Conservation (phyloP, 2,329 filamentous ascomycete species). For the Fusarium humuli region DNA sequence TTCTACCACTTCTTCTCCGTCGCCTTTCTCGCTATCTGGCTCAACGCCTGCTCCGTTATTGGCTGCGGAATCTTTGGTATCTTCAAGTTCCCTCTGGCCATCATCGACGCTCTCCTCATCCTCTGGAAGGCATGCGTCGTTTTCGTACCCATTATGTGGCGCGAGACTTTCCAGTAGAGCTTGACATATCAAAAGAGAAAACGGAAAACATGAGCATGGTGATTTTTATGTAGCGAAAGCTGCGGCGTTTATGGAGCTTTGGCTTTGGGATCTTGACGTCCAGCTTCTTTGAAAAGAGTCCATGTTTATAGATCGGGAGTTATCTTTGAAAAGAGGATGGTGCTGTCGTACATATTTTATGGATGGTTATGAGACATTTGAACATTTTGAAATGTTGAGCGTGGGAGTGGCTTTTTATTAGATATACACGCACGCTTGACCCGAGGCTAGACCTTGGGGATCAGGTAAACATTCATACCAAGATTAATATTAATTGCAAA, state of each 20-base stretch:
- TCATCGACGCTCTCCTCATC: conserved; percentile 75
- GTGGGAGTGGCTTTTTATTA: conserved; percentile 29
- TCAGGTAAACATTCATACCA: conserved; percentile 21
- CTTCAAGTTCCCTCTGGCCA: conserved; percentile 66
- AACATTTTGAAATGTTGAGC: conserved; percentile 34
- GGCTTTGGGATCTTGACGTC: conserved; percentile 32
- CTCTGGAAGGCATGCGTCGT: conserved; percentile 85
- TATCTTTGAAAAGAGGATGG: conserved; percentile 1
- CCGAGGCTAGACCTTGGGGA: conserved; percentile 3
- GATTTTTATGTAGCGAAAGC: conserved; percentile 24
- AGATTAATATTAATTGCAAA: conserved; percentile 44
- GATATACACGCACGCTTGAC: conserved; percentile 16
- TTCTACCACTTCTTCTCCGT: conserved; percentile 96
- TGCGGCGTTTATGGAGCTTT: conserved; percentile 43
- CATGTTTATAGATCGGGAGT: not conserved
- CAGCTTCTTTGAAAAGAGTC: conserved; percentile 21
- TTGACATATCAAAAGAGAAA: not conserved
- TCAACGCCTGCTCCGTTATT: conserved; percentile 58
- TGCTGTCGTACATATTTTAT: conserved; percentile 11
- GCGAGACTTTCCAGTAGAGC: conserved; percentile 62
- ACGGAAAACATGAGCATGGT: not conserved
- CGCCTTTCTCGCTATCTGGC: conserved; percentile 87
- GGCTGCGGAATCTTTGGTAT: conserved; percentile 53
- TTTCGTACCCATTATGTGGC: conserved; percentile 83
- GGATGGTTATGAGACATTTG: conserved; percentile 41